phyloP scores from a whole-genome alignment of 2,329 filamentous ascomycete genomes.

The Arthroderma uncinatum region DNA sequence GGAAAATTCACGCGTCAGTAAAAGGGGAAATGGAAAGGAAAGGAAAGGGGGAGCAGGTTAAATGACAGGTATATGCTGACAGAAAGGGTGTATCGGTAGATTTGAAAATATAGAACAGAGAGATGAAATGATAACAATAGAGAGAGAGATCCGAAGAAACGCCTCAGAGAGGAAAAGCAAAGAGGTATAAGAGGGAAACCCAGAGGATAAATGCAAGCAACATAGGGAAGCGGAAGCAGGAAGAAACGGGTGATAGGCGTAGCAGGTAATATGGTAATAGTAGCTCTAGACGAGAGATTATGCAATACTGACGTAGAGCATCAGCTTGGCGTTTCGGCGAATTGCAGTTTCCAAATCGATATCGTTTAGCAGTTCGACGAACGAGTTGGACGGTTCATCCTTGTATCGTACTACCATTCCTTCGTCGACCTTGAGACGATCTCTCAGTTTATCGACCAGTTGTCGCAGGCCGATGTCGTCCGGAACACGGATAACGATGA shows the following conservation, averaged over 20 bases:
- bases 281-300: conserved; percentile 10
- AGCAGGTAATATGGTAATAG: not conserved
- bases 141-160: conserved; percentile 10
- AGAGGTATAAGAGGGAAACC: not conserved
- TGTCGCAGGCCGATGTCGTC: conserved; percentile 66
- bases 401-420: conserved; percentile 72
- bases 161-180: not conserved
- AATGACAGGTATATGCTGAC: conserved; percentile 4
- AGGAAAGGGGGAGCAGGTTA: not conserved
- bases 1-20: not conserved
- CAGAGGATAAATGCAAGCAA: not conserved
- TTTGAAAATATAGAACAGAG: not conserved
- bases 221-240: not conserved
- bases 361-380: conserved; percentile 64
- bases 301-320: conserved; percentile 51
- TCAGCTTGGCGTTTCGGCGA: conserved; percentile 74
- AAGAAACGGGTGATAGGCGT: not conserved
- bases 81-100: conserved; percentile 2
- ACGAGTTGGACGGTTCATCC: conserved; percentile 67
- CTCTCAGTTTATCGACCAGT: conserved; percentile 71
- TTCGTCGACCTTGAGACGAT: conserved; percentile 70
- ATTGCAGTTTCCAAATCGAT: conserved; percentile 71
- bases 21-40: not conserved
- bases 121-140: conserved; percentile 3
- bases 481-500: conserved; percentile 83